phyloP scores from a whole-genome alignment of 1,139 yeast genomes.

The Nakaseomyces sp. region DNA sequence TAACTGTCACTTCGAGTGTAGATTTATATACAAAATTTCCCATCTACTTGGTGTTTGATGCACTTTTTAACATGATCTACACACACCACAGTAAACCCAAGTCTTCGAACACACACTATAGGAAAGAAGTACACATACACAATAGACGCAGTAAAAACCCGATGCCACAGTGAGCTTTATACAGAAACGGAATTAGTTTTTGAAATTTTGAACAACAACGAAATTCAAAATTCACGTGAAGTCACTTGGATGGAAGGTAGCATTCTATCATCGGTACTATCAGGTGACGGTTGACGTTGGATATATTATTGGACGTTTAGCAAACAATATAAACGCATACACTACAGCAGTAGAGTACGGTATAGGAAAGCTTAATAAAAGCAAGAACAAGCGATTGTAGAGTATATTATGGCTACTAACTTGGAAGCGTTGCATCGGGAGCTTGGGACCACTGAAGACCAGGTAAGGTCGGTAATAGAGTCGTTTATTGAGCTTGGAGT shows the following conservation, averaged over 20 bases:
- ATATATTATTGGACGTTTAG: not conserved
- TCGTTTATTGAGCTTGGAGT: constrained; percentile 83
- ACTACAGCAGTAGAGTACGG: too few species aligned
- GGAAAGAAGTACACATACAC: too few species aligned
- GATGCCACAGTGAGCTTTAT: not conserved
- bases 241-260: not conserved
- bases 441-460: constrained; percentile 45
- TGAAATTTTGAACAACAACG: too few species aligned
- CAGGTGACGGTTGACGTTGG: not conserved
- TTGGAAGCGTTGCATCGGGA: constrained; percentile 30
- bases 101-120: too few species aligned
- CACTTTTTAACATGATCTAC: not conserved
- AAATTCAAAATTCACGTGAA: not conserved
- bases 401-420: too few species aligned
- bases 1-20: too few species aligned
- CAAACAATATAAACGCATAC: too few species aligned
- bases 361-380: too few species aligned
- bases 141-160: too few species aligned
- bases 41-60: not conserved
- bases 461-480: constrained; percentile 67
- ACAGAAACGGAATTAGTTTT: too few species aligned
- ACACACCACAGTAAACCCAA: not conserved
- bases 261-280: not conserved
- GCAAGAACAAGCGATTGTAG: too few species aligned
- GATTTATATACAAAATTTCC: not conserved